Conservation (phyloP, 106 monocot genomes). For the Gastrodia elata region DNA sequence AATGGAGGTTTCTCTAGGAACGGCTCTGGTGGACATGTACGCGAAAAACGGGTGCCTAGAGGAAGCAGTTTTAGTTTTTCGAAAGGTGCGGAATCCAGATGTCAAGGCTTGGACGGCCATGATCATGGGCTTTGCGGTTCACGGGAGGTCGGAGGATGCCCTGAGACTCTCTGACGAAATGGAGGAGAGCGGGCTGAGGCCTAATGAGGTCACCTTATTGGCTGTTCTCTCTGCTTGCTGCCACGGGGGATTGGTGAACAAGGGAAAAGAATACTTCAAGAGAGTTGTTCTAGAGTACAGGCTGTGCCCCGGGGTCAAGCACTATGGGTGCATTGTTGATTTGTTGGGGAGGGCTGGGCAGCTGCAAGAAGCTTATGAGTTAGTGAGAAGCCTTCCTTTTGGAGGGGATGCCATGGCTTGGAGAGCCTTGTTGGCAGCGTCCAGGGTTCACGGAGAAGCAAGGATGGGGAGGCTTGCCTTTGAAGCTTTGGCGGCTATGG, state of each 20-base stretch:
- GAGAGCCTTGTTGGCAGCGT: conserved; percentile 47
- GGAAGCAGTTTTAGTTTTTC: conserved; percentile 23
- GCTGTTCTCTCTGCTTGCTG: conserved; percentile 41
- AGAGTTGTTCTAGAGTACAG: conserved; percentile 25
- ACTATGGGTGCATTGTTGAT: conserved; percentile 56
- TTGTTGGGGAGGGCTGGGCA: conserved; percentile 38
- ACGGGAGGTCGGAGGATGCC: conserved; percentile 25
- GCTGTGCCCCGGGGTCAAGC: conserved; percentile 20
- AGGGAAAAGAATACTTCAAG: conserved; percentile 24
- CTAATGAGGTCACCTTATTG: conserved; percentile 46
- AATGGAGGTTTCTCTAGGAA: conserved; percentile 31
- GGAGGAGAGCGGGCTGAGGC: conserved; percentile 22
- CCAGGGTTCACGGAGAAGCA: conserved; percentile 31
- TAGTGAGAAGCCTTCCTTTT: conserved; percentile 26
- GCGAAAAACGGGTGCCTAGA: conserved; percentile 35
- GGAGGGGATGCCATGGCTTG: conserved; percentile 34
- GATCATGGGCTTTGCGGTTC: conserved; percentile 36
- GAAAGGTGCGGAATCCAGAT: conserved; percentile 25
- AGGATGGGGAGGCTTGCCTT: conserved; percentile 21
- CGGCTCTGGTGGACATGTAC: conserved; percentile 49
- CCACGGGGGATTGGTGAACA: conserved; percentile 33
- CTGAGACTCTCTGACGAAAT: conserved; percentile 30
- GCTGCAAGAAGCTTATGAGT: conserved; percentile 41
- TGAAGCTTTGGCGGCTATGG: conserved; percentile 17
- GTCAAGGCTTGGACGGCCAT: conserved; percentile 52